phyloP scores from a whole-genome alignment of 768 basidiomycete species.

The Pisolithus albus region DNA sequence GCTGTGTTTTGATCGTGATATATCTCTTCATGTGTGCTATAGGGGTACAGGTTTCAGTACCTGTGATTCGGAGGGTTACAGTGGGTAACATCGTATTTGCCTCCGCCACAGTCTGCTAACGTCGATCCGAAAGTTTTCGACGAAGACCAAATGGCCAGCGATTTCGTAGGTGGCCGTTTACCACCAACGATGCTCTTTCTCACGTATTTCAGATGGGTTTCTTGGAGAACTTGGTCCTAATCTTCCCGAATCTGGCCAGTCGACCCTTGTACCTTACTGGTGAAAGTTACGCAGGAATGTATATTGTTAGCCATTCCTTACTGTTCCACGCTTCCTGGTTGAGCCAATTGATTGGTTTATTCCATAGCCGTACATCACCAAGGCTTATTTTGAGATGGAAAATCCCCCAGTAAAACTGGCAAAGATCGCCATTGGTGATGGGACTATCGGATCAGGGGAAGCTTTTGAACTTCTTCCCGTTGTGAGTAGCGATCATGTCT shows the following conservation, averaged over 20 bases:
- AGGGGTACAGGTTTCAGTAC: slow-evolving; percentile 63
- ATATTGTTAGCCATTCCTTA: slow-evolving; percentile 42
- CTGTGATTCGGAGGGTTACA: slow-evolving; percentile 52
- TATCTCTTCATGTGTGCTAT: slow-evolving; percentile 5
- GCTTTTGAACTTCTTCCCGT: slow-evolving; percentile 50
- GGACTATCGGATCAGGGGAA: slow-evolving; percentile 44
- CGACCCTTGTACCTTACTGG: slow-evolving; percentile 66
- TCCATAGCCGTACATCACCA: slow-evolving; percentile 64
- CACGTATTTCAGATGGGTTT: slow-evolving; percentile 53
- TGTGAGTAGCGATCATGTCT: not conserved
- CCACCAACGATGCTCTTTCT: not conserved
- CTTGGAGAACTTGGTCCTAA: slow-evolving; percentile 61
- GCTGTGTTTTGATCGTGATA: not conserved
- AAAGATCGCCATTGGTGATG: slow-evolving; percentile 69
- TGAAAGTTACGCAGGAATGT: slow-evolving; percentile 71
- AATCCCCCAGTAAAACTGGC: slow-evolving; percentile 63
- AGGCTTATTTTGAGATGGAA: slow-evolving; percentile 56
- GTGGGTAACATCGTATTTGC: slow-evolving; percentile 28
- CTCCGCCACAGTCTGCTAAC: not conserved
- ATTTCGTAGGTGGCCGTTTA: slow-evolving; percentile 33
- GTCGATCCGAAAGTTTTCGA: slow-evolving; percentile 36
- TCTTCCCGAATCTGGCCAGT: slow-evolving; percentile 61
- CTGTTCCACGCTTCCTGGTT: not conserved
- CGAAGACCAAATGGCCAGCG: slow-evolving; percentile 59
- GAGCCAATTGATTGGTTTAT: not conserved